Percentiles rank a stretch among this genome's conserved stretches.
Evolutionary conservation across 2,329 filamentous ascomycete genomes (phyloP).

Genomic region (Colletotrichum cordylinicola): DNA sequence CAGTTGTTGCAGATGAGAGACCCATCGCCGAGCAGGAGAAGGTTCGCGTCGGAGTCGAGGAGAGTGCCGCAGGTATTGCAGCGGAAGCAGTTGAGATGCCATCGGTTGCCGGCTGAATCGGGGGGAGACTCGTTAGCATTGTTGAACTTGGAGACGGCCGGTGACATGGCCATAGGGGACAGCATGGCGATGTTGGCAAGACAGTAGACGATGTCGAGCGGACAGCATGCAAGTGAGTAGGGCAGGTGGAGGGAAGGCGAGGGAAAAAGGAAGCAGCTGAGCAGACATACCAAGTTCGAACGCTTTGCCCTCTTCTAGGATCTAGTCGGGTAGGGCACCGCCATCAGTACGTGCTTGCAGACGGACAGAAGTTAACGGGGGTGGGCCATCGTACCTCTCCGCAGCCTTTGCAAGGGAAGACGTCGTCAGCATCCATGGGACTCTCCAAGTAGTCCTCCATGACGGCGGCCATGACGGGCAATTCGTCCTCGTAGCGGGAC

Average conservation of each 20-base stretch:
- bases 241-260: background rate
- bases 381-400: slow-evolving; percentile 71
- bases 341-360: slow-evolving; percentile 20
- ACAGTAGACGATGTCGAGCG: background rate
- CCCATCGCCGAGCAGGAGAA: slow-evolving; percentile 94
- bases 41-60: slow-evolving; percentile 97
- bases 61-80: slow-evolving; percentile 95
- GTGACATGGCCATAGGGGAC: slow-evolving; percentile 12
- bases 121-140: slow-evolving; percentile 29
- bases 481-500: slow-evolving; percentile 9
- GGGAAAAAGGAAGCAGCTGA: background rate
- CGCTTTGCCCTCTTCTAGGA: slow-evolving; percentile 97
- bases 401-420: slow-evolving; percentile 91
- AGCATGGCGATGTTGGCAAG: background rate
- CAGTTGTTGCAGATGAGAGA: slow-evolving; percentile 99
- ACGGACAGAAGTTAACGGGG: background rate
- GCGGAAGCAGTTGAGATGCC: slow-evolving; percentile 99
- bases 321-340: slow-evolving; percentile 57
- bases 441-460: slow-evolving; percentile 69
- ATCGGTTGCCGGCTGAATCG: slow-evolving; percentile 82
- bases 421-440: slow-evolving; percentile 79
- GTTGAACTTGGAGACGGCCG: slow-evolving; percentile 23
- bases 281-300: slow-evolving; percentile 84
- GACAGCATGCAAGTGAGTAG: background rate
- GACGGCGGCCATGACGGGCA: slow-evolving; percentile 47